Evolutionary conservation across 2,329 filamentous ascomycete genomes (phyloP).

Genomic region (Alternaria sp.): DNA sequence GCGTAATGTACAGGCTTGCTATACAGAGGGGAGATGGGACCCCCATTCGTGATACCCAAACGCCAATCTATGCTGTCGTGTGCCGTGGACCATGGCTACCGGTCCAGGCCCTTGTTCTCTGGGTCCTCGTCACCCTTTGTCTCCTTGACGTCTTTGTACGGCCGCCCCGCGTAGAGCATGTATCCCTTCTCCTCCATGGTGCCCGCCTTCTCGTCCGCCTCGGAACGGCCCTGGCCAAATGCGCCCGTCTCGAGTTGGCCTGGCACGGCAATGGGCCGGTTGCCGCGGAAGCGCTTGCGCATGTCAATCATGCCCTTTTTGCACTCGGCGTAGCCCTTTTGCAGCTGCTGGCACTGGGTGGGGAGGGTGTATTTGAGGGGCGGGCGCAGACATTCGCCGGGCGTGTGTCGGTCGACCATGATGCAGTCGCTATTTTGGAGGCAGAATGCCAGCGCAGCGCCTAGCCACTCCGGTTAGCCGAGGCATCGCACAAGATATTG

Average conservation of each 20-base stretch:
- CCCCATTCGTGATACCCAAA: slow-evolving; percentile 1
- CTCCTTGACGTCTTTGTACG: slow-evolving; percentile 38
- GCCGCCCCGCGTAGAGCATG: slow-evolving; percentile 47
- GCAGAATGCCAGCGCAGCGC: slow-evolving; percentile 89
- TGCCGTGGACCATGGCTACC: slow-evolving; percentile 8
- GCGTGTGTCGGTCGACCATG: slow-evolving; percentile 85
- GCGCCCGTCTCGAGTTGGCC: slow-evolving; percentile 44
- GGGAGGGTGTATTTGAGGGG: slow-evolving; percentile 84
- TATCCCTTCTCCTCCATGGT: slow-evolving; percentile 49
- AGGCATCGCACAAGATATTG: not conserved
- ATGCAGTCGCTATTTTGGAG: slow-evolving; percentile 97
- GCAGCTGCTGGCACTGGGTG: slow-evolving; percentile 87
- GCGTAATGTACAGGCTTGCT: slow-evolving; percentile 16
- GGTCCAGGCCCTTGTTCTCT: slow-evolving; percentile 26
- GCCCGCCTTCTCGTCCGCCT: slow-evolving; percentile 41
- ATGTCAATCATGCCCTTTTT: slow-evolving; percentile 97
- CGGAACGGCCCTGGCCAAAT: slow-evolving; percentile 35
- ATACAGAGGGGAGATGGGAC: slow-evolving; percentile 18
- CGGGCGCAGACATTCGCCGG: slow-evolving; percentile 84
- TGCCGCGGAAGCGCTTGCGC: slow-evolving; percentile 96
- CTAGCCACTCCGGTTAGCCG: slow-evolving; percentile 56
- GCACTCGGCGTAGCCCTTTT: slow-evolving; percentile 90
- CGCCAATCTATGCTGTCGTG: slow-evolving; percentile 18
- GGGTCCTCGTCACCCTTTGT: slow-evolving; percentile 39
- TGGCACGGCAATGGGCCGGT: slow-evolving; percentile 72